phyloP scores from a whole-genome alignment of 2,329 filamentous ascomycete genomes.

The Paecilomyces sp. region DNA sequence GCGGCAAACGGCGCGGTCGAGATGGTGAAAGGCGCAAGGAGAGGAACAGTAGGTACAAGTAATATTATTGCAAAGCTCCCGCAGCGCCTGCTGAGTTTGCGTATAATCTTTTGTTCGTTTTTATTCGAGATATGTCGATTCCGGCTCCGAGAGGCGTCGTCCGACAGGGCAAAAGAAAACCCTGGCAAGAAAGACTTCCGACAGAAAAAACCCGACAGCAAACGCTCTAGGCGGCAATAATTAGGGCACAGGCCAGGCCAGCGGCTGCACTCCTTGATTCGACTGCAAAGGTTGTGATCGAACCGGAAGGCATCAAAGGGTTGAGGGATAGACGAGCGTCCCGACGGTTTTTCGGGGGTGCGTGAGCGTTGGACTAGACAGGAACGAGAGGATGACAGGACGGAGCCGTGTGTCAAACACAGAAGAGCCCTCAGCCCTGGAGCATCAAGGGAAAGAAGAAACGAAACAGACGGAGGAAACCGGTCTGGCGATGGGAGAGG shows the following conservation, averaged over 20 bases:
- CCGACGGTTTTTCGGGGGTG: constrained; percentile 10
- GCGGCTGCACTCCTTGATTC: constrained; percentile 36
- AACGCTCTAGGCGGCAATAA: constrained; percentile 22
- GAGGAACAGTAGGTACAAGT: constrained; percentile 25
- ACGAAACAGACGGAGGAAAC: constrained; percentile 13
- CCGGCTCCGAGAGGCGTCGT: not conserved
- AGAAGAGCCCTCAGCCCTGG: constrained; percentile 22
- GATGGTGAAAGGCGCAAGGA: constrained; percentile 1
- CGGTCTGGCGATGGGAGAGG: constrained; percentile 10
- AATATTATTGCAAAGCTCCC: constrained; percentile 51
- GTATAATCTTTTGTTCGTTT: constrained; percentile 9
- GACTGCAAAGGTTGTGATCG: constrained; percentile 15
- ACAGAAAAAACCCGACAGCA: constrained; percentile 19
- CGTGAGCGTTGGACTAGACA: constrained; percentile 11
- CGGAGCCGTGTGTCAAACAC: constrained; percentile 41
- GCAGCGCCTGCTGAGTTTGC: constrained; percentile 69
- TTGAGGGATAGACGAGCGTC: constrained; percentile 8
- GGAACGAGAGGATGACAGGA: constrained; percentile 32
- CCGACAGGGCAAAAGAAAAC: constrained; percentile 6
- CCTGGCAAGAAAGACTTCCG: constrained; percentile 13
- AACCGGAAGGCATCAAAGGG: constrained; percentile 18
- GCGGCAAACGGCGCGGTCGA: constrained; percentile 1
- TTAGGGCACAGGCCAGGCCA: constrained; percentile 39
- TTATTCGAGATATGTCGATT: not conserved
- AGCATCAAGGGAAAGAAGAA: constrained; percentile 16